A percentile compares a stretch with the other conserved stretches of the same genome.
phyloP scores from a whole-genome alignment of 345 rosid genomes.

The Melaleuca alternifolia region DNA sequence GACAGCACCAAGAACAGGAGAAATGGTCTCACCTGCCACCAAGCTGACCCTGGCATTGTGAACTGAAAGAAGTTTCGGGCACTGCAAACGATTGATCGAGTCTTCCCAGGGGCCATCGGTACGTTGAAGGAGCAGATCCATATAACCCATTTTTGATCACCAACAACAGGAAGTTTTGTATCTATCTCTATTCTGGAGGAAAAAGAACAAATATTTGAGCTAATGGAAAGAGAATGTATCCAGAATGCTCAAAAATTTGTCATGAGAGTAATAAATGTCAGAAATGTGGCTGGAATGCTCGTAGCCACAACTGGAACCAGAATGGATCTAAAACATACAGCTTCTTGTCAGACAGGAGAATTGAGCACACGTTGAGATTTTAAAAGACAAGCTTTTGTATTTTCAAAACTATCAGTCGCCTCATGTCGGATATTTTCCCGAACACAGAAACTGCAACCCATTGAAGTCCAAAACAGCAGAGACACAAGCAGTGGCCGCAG shows the following conservation, averaged over 20 bases:
- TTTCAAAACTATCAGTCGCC: neutral
- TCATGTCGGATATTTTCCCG: neutral
- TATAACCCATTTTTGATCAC: conserved; percentile 83
- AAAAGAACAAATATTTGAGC: neutral
- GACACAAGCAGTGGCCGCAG: neutral
- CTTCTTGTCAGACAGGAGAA: neutral
- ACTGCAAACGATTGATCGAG: conserved; percentile 91
- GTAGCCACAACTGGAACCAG: neutral
- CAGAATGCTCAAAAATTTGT: neutral
- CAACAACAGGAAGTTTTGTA: conserved; percentile 68
- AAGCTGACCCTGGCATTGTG: conserved; percentile 82
- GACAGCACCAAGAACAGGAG: neutral
- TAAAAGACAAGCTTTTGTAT: neutral
- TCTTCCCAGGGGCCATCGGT: conserved; percentile 97
- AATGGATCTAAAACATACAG: neutral
- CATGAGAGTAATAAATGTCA: neutral
- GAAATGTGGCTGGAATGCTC: neutral
- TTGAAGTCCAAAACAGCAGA: neutral
- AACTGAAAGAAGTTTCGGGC: conserved; percentile 96
- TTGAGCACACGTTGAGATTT: neutral
- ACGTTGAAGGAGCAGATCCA: conserved; percentile 98
- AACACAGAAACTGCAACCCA: neutral
- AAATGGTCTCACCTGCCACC: conserved; percentile 78
- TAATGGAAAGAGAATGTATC: neutral
- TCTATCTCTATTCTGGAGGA: conserved; percentile 72